These are phyloP conservation scores for Funneliformis geosporum DNA, from an alignment of 192 early-diverging fungal genomes.

Conservation along the genomic window DNA sequence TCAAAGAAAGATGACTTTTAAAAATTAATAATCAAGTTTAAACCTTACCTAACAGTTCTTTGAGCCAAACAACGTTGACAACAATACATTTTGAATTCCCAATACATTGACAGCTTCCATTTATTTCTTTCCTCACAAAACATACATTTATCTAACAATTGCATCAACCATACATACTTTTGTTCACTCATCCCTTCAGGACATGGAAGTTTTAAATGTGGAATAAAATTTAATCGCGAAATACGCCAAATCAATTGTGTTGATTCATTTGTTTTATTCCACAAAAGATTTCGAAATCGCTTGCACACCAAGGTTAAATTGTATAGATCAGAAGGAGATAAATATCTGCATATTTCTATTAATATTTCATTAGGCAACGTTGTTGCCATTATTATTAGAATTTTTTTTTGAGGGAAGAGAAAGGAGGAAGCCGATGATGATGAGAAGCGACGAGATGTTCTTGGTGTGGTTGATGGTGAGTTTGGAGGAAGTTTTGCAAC, in stretches of 20 bases:
- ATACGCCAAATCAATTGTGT: slow-evolving; percentile 2
- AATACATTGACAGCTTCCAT: slow-evolving; percentile 4
- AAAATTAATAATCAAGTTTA: too few species aligned
- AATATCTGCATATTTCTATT: not conserved
- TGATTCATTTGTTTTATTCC: not conserved
- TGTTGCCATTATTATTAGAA: too few species aligned
- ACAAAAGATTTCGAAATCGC: not conserved
- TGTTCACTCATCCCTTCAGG: slow-evolving; percentile 4
- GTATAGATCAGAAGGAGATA: slow-evolving; percentile 9
- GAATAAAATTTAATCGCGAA: slow-evolving; percentile 1
- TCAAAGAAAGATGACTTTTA: too few species aligned
- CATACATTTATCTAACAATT: slow-evolving; percentile 1
- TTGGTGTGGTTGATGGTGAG: too few species aligned
- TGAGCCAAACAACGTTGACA: slow-evolving; percentile 4
- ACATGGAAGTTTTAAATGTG: not conserved
- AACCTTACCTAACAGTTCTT: slow-evolving; percentile 5
- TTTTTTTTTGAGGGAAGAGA: too few species aligned
- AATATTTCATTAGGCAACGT: not conserved
- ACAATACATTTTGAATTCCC: slow-evolving; percentile 23
- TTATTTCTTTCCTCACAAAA: slow-evolving; percentile 20
- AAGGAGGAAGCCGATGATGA: too few species aligned
- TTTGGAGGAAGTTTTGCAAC: too few species aligned
- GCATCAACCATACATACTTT: slow-evolving; percentile 16
- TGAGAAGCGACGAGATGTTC: too few species aligned
- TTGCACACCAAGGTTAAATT: slow-evolving; percentile 3